A percentile compares a stretch with the other conserved stretches of the same genome.
Conservation (phyloP, 176 grass and related monocot genomes). For the Panicum miliaceum region DNA sequence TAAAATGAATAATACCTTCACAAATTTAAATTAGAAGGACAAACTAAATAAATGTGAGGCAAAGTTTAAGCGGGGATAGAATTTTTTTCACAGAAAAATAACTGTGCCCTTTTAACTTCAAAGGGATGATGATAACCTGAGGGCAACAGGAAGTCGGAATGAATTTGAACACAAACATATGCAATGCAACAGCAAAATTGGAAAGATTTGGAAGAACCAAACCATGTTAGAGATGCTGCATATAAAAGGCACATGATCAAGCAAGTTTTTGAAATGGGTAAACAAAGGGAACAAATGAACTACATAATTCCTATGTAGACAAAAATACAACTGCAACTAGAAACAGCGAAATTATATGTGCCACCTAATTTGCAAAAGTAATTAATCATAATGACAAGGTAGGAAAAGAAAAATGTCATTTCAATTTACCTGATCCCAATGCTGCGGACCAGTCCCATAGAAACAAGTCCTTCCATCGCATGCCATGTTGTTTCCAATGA, state of each 20-base stretch:
- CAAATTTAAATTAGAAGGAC: neutral
- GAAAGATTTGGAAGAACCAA: neutral
- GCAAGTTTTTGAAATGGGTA: neutral
- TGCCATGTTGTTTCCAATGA: conserved; percentile 98
- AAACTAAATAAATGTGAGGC: neutral
- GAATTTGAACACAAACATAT: conserved; percentile 12
- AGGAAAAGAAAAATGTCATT: neutral
- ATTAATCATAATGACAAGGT: neutral
- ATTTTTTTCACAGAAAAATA: neutral
- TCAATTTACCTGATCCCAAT: conserved; percentile 84
- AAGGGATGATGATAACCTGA: neutral
- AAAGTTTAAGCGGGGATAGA: neutral
- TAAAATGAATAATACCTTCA: neutral
- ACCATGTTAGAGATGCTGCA: neutral
- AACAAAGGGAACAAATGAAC: neutral
- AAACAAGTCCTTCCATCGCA: conserved; percentile 95
- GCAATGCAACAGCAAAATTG: neutral
- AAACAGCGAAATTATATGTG: neutral
- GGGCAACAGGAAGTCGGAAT: neutral
- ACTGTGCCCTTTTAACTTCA: neutral
- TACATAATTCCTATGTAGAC: neutral
- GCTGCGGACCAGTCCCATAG: conserved; percentile 68
- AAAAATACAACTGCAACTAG: neutral
- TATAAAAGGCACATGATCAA: neutral
- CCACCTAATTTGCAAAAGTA: neutral